A percentile compares a stretch with the other conserved stretches of the same genome.
These are phyloP conservation scores for Blakeslea trispora DNA, from an alignment of 371 early-diverging fungal genomes.

Conservation along the genomic window DNA sequence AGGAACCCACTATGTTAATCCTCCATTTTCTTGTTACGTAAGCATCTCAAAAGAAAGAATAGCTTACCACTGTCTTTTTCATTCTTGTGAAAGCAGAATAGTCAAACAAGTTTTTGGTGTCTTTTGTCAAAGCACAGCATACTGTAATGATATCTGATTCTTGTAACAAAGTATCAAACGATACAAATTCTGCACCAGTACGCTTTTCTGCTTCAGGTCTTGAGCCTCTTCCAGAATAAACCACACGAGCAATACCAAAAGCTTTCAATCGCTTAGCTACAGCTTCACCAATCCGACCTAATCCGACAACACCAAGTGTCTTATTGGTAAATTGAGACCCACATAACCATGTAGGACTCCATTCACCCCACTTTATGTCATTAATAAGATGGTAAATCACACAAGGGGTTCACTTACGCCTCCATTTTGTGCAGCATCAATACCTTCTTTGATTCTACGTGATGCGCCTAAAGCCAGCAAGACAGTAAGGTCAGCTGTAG, in stretches of 20 bases:
- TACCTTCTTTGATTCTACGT: slow-evolving; percentile 67
- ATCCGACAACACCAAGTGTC: slow-evolving; percentile 83
- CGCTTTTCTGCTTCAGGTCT: slow-evolving; percentile 40
- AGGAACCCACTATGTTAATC: too few relatives aligned
- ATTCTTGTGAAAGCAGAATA: slow-evolving; percentile 64
- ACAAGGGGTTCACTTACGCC: slow-evolving; percentile 23
- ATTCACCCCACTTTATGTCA: slow-evolving; percentile 60
- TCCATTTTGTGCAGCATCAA: slow-evolving; percentile 59
- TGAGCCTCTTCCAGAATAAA: slow-evolving; percentile 59
- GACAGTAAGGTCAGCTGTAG: slow-evolving; percentile 82
- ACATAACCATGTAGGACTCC: slow-evolving; percentile 74
- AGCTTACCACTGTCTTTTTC: slow-evolving; percentile 64
- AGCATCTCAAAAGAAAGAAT: too few relatives aligned
- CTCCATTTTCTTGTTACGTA: too few relatives aligned
- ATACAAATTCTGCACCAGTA: slow-evolving; percentile 45
- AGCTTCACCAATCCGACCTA: slow-evolving; percentile 85
- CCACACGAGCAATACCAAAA: slow-evolving; percentile 64
- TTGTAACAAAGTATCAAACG: slow-evolving; percentile 57
- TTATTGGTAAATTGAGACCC: slow-evolving; percentile 77
- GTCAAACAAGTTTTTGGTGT: slow-evolving; percentile 75
- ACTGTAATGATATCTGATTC: slow-evolving; percentile 75
- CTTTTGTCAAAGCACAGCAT: slow-evolving; percentile 71
- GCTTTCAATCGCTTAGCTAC: slow-evolving; percentile 70
- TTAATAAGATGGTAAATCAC: not conserved
- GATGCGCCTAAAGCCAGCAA: slow-evolving; percentile 75